These are phyloP conservation scores for Stenogyne calaminthoides DNA, from an alignment of 305 asterid species.

Conservation along the genomic window DNA sequence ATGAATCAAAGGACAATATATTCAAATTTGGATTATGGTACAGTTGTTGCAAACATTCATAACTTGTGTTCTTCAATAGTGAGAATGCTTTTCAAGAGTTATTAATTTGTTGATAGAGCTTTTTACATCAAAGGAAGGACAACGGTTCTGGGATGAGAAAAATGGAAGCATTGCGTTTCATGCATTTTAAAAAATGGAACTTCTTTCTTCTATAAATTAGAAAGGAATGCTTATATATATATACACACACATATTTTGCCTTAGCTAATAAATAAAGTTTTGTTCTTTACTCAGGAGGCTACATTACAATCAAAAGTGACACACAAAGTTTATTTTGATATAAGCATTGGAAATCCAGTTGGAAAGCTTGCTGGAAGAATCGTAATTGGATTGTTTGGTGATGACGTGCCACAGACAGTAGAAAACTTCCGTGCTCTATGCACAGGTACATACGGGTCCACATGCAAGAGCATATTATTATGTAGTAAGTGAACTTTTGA, in stretches of 20 bases:
- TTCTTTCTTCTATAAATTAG: background rate
- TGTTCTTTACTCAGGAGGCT: slow-evolving; percentile 50
- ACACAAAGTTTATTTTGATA: slow-evolving; percentile 76
- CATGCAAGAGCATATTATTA: background rate
- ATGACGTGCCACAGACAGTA: slow-evolving; percentile 91
- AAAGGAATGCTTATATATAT: background rate
- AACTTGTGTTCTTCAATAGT: background rate
- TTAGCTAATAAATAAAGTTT: background rate
- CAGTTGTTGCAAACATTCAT: background rate
- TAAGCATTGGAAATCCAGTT: slow-evolving; percentile 91
- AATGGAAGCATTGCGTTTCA: background rate
- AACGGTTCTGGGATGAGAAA: background rate
- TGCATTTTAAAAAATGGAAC: background rate
- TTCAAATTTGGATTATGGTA: background rate
- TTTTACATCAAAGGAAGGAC: background rate
- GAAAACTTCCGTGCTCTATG: slow-evolving; percentile 98
- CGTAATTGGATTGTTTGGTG: slow-evolving; percentile 90
- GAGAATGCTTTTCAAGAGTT: slow-evolving; percentile 7
- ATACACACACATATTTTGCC: too few relatives aligned
- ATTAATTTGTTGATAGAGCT: background rate
- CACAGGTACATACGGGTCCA: slow-evolving; percentile 53
- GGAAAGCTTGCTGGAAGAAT: slow-evolving; percentile 87
- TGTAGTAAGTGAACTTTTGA: slow-evolving; percentile 11
- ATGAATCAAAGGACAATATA: background rate
- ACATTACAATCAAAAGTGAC: slow-evolving; percentile 84